Conservation (phyloP, 2,329 filamentous ascomycete genomes). For the Ophiocordyceps unilateralis region DNA sequence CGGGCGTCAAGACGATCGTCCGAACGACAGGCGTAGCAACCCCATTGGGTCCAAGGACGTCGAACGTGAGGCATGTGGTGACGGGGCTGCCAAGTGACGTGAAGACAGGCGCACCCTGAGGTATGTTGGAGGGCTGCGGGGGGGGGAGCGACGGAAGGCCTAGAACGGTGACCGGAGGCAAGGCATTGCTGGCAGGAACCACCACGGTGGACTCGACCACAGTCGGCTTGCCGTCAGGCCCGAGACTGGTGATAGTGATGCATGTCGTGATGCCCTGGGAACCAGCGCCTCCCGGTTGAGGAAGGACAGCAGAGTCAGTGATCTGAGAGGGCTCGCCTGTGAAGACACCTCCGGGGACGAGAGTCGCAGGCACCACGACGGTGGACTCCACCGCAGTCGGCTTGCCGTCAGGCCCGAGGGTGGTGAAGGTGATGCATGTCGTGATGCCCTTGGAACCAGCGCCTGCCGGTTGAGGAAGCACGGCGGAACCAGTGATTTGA, state of each 20-base stretch:
- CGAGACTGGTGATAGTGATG: slow-evolving; percentile 10
- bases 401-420: slow-evolving; percentile 6
- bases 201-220: slow-evolving; percentile 17
- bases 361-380: slow-evolving; percentile 8
- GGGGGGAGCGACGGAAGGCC: slow-evolving; percentile 6
- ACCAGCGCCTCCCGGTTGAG: not conserved
- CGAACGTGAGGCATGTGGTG: slow-evolving; percentile 14
- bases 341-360: slow-evolving; percentile 6
- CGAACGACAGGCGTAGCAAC: slow-evolving; percentile 12
- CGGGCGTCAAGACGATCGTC: slow-evolving; percentile 9
- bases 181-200: slow-evolving; percentile 7
- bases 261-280: slow-evolving; percentile 11
- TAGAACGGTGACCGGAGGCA: slow-evolving; percentile 6
- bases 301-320: slow-evolving; percentile 3
- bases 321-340: slow-evolving; percentile 8
- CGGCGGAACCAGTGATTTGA: slow-evolving; percentile 5
- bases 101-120: slow-evolving; percentile 5
- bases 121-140: slow-evolving; percentile 4
- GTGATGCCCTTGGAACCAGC: slow-evolving; percentile 5
- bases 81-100: slow-evolving; percentile 5
- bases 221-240: slow-evolving; percentile 10
- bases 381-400: slow-evolving; percentile 18
- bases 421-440: slow-evolving; percentile 14
- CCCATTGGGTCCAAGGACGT: slow-evolving; percentile 15
- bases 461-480: not conserved